Percentiles rank a stretch among this genome's conserved stretches.
phyloP scores from a whole-genome alignment of 257 asterid genomes.

The Jacaranda copaia region DNA sequence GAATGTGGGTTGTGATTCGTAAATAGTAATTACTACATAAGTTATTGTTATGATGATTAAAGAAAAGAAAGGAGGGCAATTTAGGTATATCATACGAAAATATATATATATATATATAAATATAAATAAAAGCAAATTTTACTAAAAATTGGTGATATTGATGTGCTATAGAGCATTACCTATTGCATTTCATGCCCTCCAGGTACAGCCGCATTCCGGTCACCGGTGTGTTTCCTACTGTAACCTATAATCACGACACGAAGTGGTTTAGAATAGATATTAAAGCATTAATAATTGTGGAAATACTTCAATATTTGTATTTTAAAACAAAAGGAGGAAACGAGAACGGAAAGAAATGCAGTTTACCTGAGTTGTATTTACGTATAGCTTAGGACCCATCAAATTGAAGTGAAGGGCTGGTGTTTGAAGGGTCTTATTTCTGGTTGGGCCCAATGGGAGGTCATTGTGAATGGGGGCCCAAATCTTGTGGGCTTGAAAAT shows the following conservation, averaged over 20 bases:
- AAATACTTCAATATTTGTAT: neutral
- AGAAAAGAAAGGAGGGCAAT: too few species aligned
- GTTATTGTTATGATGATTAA: too few species aligned
- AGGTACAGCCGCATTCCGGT: conserved; percentile 89
- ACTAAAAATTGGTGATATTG: neutral
- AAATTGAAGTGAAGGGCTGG: conserved; percentile 68
- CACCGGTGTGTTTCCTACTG: conserved; percentile 65
- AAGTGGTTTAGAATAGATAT: neutral
- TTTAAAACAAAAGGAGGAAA: neutral
- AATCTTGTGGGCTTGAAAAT: conserved; percentile 74
- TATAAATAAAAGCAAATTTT: too few species aligned
- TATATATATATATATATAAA: too few species aligned
- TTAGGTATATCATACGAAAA: too few species aligned
- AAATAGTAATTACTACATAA: too few species aligned
- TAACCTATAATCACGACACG: conserved; percentile 47
- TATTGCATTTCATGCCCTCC: conserved; percentile 80
- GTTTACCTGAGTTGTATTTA: conserved; percentile 69
- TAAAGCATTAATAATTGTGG: neutral
- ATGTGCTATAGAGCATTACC: conserved; percentile 47
- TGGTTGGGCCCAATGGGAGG: conserved; percentile 73
- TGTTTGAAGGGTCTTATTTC: conserved; percentile 46
- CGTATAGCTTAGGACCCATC: conserved; percentile 78
- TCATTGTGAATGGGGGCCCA: conserved; percentile 94
- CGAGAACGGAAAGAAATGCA: neutral
- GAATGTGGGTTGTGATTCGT: too few species aligned